Conservation (phyloP, 164 flowering plant genomes). For the Piper betle region DNA sequence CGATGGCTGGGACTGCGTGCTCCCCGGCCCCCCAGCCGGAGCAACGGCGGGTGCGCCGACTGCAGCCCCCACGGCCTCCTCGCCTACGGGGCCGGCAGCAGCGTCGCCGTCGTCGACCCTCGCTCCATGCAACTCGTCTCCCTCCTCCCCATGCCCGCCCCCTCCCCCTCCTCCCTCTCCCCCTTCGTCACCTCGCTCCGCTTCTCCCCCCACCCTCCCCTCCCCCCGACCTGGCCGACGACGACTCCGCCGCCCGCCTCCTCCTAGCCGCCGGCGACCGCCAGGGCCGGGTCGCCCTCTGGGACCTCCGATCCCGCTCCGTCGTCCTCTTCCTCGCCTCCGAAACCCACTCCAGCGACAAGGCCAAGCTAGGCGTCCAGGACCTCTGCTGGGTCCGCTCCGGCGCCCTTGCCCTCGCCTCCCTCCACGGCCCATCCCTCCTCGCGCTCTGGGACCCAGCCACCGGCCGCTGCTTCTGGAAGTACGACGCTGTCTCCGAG, state of each 20-base stretch:
- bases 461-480: conserved; percentile 62
- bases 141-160: conserved; percentile 68
- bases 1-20: conserved; percentile 50
- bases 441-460: conserved; percentile 49
- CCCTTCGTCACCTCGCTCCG: conserved; percentile 67
- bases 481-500: conserved; percentile 70
- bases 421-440: conserved; percentile 52
- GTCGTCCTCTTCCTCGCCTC: conserved; percentile 46
- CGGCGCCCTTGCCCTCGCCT: conserved; percentile 50
- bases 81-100: conserved; percentile 80
- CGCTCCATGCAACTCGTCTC: conserved; percentile 75
- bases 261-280: conserved; percentile 88
- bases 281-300: conserved; percentile 69
- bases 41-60: conserved; percentile 71
- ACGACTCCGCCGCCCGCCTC: conserved; percentile 54
- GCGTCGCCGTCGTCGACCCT: conserved; percentile 59
- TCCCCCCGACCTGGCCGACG: conserved; percentile 45
- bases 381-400: conserved; percentile 77
- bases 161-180: conserved; percentile 43
- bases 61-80: conserved; percentile 58
- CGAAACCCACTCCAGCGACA: conserved; percentile 12
- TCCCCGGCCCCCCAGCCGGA: conserved; percentile 89
- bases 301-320: conserved; percentile 39
- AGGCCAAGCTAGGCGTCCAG: conserved; percentile 46
- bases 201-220: conserved; percentile 52